phyloP scores from a whole-genome alignment of 202 grass and related monocot species.

The Dendrocalamus latiflorus region DNA sequence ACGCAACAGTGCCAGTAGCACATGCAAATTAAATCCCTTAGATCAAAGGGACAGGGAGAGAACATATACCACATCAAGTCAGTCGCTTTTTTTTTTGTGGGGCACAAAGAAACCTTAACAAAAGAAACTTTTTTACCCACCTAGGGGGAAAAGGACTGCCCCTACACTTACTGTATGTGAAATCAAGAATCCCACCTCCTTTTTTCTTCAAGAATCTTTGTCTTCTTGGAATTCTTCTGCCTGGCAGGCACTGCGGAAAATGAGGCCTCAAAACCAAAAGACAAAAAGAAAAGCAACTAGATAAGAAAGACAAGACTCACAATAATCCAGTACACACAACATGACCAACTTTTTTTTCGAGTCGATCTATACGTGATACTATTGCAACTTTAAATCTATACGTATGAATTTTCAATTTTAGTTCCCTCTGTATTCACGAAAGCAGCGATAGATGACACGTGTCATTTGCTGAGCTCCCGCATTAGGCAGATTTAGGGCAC shows the following conservation, averaged over 20 bases:
- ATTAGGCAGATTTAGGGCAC: too few species aligned
- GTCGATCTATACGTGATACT: too few species aligned
- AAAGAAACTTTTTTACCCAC: background rate
- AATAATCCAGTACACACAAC: conserved; percentile 6
- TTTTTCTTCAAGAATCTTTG: conserved; percentile 31
- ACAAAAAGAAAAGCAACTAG: conserved; percentile 15
- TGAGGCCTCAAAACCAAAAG: conserved; percentile 22
- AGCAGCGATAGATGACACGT: too few species aligned
- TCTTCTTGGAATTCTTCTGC: conserved; percentile 9
- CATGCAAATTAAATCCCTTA: too few species aligned
- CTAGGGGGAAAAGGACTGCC: background rate
- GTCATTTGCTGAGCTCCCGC: too few species aligned
- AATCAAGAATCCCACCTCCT: conserved; percentile 32
- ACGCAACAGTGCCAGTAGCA: too few species aligned
- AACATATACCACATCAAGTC: too few species aligned
- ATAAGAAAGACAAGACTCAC: conserved; percentile 30
- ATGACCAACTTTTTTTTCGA: too few species aligned
- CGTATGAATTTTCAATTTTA: too few species aligned
- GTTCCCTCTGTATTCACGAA: too few species aligned
- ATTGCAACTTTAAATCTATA: too few species aligned
- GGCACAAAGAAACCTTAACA: background rate
- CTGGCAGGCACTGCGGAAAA: conserved; percentile 18
- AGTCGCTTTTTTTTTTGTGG: background rate
- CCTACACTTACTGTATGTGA: background rate
- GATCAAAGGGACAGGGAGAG: too few species aligned